Conservation (phyloP, 306 rosid species). For the Psophocarpus tetragonolobus region DNA sequence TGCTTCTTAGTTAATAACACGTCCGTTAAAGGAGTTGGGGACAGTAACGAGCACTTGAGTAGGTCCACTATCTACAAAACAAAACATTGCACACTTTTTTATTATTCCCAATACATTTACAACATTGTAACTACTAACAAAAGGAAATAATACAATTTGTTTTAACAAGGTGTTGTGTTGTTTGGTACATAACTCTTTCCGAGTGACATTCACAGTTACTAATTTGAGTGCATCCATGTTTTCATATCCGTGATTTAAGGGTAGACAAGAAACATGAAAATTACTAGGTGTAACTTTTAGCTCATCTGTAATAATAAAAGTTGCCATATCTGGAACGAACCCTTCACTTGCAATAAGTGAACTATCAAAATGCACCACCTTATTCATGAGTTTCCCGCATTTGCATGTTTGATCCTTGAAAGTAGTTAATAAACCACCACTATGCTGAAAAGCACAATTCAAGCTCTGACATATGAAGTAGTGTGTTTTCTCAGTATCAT, state of each 20-base stretch:
- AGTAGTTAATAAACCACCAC: not conserved
- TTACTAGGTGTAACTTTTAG: not conserved
- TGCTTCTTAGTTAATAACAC: slow-evolving; percentile 10
- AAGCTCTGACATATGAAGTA: not conserved
- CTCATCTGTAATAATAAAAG: slow-evolving; percentile 12
- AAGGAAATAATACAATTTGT: no score
- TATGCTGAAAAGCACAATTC: not conserved
- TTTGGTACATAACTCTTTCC: slow-evolving; percentile 2
- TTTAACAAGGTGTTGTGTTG: no score
- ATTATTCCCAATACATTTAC: no score
- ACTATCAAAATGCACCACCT: not conserved
- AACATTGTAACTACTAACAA: no score
- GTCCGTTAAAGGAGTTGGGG: not conserved
- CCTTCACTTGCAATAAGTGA: not conserved
- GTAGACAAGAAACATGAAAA: not conserved
- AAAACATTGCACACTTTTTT: no score
- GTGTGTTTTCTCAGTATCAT: not conserved
- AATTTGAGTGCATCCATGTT: not conserved
- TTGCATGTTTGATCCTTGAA: not conserved
- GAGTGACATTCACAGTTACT: not conserved
- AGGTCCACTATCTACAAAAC: slow-evolving; percentile 10
- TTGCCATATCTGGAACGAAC: not conserved
- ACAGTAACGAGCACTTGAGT: slow-evolving; percentile 6
- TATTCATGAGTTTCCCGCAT: not conserved
- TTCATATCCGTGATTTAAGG: not conserved